A percentile compares a stretch with the other conserved stretches of the same genome.
These are phyloP conservation scores for Penicillium janthinellum DNA, from an alignment of 2,329 filamentous ascomycete species.

Conservation along the genomic window DNA sequence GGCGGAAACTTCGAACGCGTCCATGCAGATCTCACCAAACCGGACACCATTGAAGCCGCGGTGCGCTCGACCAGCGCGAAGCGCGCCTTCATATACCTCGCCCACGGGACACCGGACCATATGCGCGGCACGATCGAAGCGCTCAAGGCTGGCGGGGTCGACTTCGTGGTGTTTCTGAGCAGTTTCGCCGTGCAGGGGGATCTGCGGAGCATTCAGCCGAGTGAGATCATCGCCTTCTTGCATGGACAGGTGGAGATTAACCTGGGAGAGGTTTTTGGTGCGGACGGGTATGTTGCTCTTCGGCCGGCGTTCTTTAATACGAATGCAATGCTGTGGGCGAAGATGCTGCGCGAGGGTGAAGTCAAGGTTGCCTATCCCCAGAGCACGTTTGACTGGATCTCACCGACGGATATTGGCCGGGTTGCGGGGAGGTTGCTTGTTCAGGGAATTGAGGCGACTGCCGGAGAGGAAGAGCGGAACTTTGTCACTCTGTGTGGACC, in stretches of 20 bases:
- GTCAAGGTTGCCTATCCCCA: constrained; percentile 37
- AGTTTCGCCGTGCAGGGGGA: constrained; percentile 38
- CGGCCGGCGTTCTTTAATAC: constrained; percentile 50
- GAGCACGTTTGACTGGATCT: constrained; percentile 43
- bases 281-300: constrained; percentile 42
- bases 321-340: constrained; percentile 41
- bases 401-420: constrained; percentile 49
- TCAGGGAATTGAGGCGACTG: constrained; percentile 21
- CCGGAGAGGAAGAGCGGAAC: constrained; percentile 23
- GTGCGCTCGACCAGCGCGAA: constrained; percentile 46
- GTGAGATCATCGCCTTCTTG: constrained; percentile 40
- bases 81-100: constrained; percentile 53
- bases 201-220: constrained; percentile 26
- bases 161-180: constrained; percentile 52
- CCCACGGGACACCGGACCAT: constrained; percentile 36
- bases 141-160: constrained; percentile 49
- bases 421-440: constrained; percentile 46
- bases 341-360: constrained; percentile 32
- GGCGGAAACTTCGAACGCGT: constrained; percentile 40
- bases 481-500: constrained; percentile 45
- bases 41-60: constrained; percentile 44
- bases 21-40: constrained; percentile 49
- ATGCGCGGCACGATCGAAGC: constrained; percentile 47
- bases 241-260: constrained; percentile 51
- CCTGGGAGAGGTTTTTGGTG: constrained; percentile 46